Conservation (phyloP, 176 grass and related monocot genomes). For the Zea luxurians region DNA sequence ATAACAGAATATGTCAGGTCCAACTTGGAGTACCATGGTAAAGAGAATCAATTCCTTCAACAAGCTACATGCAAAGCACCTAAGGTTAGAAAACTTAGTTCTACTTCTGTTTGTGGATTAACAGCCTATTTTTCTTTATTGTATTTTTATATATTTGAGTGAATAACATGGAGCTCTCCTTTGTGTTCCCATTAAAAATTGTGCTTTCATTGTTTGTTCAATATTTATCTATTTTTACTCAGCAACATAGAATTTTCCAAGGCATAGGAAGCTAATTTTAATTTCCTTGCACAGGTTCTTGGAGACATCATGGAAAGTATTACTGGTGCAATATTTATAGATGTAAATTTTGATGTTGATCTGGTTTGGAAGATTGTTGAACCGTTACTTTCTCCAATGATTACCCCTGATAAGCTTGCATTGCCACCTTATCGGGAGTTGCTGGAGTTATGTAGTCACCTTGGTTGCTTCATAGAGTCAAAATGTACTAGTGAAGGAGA, state of each 20-base stretch:
- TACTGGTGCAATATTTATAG: conserved; percentile 74
- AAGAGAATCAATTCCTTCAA: conserved; percentile 43
- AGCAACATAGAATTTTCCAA: neutral
- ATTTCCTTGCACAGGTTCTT: conserved; percentile 62
- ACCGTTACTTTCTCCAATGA: conserved; percentile 73
- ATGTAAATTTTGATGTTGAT: conserved; percentile 68
- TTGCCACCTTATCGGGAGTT: conserved; percentile 80
- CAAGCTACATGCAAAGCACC: conserved; percentile 62
- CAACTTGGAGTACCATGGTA: conserved; percentile 42
- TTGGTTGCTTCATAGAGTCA: conserved; percentile 75
- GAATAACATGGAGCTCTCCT: neutral
- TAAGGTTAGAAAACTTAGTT: conserved; percentile 60
- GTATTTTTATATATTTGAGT: neutral
- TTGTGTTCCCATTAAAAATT: neutral
- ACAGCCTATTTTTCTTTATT: neutral
- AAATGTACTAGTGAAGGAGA: conserved; percentile 61
- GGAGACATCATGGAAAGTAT: conserved; percentile 96
- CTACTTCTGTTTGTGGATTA: conserved; percentile 9
- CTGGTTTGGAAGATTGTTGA: conserved; percentile 82
- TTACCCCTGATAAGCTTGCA: conserved; percentile 86
- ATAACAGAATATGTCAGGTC: conserved; percentile 65
- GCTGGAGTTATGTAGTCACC: conserved; percentile 73
- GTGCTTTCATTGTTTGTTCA: conserved; percentile 1
- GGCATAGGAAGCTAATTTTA: conserved; percentile 22
- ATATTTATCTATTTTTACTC: conserved; percentile 24